Base-by-base conservation (phyloP, 345 rosid genomes). In the Sisymbrium irio region DNA sequence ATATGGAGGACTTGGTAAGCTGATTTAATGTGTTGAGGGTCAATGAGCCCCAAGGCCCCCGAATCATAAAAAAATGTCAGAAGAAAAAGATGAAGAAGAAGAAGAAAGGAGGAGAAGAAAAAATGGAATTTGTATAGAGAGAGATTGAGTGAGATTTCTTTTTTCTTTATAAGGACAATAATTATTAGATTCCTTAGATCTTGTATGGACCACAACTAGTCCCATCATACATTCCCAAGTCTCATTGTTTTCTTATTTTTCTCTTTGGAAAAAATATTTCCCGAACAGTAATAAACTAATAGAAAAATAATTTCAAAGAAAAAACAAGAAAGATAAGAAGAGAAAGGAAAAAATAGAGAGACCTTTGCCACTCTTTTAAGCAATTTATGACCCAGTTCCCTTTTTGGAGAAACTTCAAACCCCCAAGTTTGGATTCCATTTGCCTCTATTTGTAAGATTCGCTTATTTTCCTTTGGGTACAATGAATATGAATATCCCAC, bases 141-240 rank as follows among this genome's bases (percentile, higher is more conserved):
- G 65, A 69, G 65, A 69, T 19, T 37, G 71, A 76, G 75, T 76
- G 76, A 70, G 65, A 63, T 69, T 56, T 69, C 56, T 51, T 67
- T 75, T 59, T 75, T 25, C 69, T 70, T 63, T 70, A 19, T 45
- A 63, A 55, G 71, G 75, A 70, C 74, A 45, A 70, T 70, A 76
- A 76, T 76, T 6, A 70, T 76, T 76, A 76, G 80, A 76, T 76
- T 76, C 79, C 80, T 36, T 70, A 76, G 80, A 76, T 76, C 74
- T 70, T 76, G 66, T 63, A 70, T 76, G 80, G 80, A 76, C 80
- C 80, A 69, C 76, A 67, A 37, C 19, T 55, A 55, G 71, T 69
- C 64, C 75, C 75, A 69, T 76, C 71, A 76, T 56, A 69, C 75
- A 76, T 75, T 75, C 79, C 45, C 3, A 67, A 68, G 63, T 68